Evolutionary conservation across 768 basidiomycete species (phyloP), one percentile per base, ranked within the genome.

Genomic region (Asterophora parasitica): DNA sequence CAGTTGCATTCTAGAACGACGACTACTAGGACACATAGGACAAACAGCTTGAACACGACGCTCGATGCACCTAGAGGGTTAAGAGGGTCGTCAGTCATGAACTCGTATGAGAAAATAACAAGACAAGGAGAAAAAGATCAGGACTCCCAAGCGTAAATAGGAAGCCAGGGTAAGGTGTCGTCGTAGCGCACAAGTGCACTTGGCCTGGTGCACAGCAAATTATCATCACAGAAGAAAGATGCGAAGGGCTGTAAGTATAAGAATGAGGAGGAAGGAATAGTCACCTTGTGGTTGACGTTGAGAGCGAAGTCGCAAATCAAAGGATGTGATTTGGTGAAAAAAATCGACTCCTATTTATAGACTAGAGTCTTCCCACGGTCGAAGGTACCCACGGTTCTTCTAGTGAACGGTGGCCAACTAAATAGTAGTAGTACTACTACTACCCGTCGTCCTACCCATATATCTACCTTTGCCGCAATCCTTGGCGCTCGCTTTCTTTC

Each of bases 131-230:
- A 30, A 35, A 38, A 48, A 28, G 30, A 19, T 78, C 75, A 76
- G 75, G 76, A 59, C 70, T 56, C 71, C 68, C 69, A 67, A 74
- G 76, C 75, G 76, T 77, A 77, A 65, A 67, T 49, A 69, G 69
- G 68, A 65, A 61, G 64, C 61, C 71, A 70, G 71, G 74, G 70
- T 65, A 57, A 23, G 50, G 62, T 73, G 53, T 77, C 77, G 65
- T 73, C 75, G 65, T 64, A 55, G 70, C 60, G 59, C 62, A 65
- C 46, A 45, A 54, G 60, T 56, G 63, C 65, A 64, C 73, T 78
- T 73, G 73, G 76, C 61, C 77, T 78, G 77, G 77, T 78, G 77
- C 77, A 77, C 77, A 78, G 76, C 77, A 65, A 67, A 61, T 59
- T 55, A 61, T 76, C 76, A 72, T 78, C 76, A 63, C 44, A 48